Conservation (phyloP, 768 basidiomycete genomes). For the Gyrodon lividus region DNA sequence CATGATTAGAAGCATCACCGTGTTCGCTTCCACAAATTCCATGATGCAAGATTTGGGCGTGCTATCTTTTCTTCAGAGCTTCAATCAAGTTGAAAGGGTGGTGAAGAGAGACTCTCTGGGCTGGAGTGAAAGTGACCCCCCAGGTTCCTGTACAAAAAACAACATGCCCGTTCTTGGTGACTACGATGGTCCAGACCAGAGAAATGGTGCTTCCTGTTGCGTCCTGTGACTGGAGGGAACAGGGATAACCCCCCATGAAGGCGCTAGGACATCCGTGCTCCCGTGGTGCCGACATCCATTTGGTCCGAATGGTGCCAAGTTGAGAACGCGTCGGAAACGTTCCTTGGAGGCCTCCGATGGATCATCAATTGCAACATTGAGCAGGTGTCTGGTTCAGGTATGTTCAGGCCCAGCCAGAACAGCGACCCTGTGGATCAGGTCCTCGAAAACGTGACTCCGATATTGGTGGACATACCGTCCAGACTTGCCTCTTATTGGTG, state of each 20-base stretch:
- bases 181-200: neutral
- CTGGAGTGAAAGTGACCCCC: neutral
- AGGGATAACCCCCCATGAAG: neutral
- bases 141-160: neutral
- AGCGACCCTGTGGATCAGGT: too few species aligned
- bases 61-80: slow-evolving; percentile 4
- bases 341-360: too few species aligned
- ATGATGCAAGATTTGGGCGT: neutral
- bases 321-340: neutral
- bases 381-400: too few species aligned
- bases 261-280: too few species aligned
- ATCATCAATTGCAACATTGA: too few species aligned
- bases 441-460: too few species aligned
- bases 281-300: too few species aligned
- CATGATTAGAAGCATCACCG: slow-evolving; percentile 59
- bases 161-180: neutral
- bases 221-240: neutral
- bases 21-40: slow-evolving; percentile 37
- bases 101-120: neutral
- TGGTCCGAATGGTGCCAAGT: neutral
- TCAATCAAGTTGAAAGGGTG: neutral
- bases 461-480: too few species aligned
- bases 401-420: too few species aligned
- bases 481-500: too few species aligned
- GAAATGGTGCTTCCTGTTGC: neutral